Conservation (phyloP, 345 rosid genomes). For the Citrus sp. region DNA sequence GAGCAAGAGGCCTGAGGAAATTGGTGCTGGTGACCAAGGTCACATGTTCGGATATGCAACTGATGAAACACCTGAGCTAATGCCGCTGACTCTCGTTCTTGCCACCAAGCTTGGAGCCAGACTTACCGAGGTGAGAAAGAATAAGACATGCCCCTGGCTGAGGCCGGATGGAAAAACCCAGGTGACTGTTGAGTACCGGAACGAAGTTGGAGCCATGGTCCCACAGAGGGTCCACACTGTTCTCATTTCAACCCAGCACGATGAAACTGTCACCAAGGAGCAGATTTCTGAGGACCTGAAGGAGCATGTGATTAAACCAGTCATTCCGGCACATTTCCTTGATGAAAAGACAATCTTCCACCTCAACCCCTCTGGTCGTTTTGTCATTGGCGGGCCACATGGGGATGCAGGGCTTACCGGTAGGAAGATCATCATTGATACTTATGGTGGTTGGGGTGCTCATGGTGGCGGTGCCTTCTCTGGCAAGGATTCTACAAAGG, state of each 20-base stretch:
- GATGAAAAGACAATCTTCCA: constrained; percentile 30
- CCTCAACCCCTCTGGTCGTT: constrained; percentile 31
- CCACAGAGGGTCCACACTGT: constrained; percentile 25
- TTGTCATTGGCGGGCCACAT: constrained; percentile 30
- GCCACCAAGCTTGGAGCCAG: constrained; percentile 28
- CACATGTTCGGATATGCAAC: constrained; percentile 34
- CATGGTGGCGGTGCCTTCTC: constrained; percentile 36
- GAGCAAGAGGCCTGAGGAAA: constrained; percentile 28
- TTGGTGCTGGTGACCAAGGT: constrained; percentile 28
- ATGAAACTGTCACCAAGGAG: constrained; percentile 19
- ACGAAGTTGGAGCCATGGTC: constrained; percentile 31
- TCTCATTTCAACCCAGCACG: constrained; percentile 29
- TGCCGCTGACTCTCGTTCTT: constrained; percentile 29
- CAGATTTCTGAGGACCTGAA: constrained; percentile 18
- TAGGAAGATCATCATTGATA: constrained; percentile 25
- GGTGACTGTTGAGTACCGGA: constrained; percentile 26
- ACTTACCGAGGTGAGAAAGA: constrained; percentile 27
- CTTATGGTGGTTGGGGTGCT: constrained; percentile 33
- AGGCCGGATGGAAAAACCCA: constrained; percentile 36
- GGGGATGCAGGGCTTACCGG: constrained; percentile 30
- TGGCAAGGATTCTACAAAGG: constrained; percentile 27
- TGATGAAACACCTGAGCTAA: constrained; percentile 29
- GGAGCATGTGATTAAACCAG: constrained; percentile 28
- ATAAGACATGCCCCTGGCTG: constrained; percentile 25
- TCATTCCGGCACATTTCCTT: constrained; percentile 23